Percentiles rank a stretch among this genome's conserved stretches.
These are phyloP conservation scores for Clonostachys rosea DNA, from an alignment of 2,329 filamentous ascomycete genomes.

Conservation along the genomic window DNA sequence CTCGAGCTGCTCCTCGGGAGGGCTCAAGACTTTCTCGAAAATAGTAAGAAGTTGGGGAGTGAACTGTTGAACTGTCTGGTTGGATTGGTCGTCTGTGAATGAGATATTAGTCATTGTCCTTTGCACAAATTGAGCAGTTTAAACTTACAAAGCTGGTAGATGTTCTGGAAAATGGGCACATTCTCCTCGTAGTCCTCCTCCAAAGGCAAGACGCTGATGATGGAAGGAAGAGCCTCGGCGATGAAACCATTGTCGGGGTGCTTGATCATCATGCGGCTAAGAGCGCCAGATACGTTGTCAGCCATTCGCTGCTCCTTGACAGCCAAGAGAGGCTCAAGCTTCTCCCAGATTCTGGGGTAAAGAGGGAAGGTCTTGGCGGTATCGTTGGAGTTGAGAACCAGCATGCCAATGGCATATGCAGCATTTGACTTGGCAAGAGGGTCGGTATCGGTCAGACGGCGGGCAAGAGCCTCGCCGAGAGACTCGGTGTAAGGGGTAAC, in stretches of 20 bases:
- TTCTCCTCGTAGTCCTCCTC: constrained; percentile 97
- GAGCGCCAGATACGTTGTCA: constrained; percentile 89
- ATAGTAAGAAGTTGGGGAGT: constrained; percentile 66
- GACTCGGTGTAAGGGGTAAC: constrained; percentile 76
- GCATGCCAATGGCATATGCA: constrained; percentile 82
- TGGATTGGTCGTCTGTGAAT: constrained; percentile 55
- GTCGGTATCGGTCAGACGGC: constrained; percentile 86
- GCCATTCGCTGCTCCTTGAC: constrained; percentile 75
- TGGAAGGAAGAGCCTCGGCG: constrained; percentile 72
- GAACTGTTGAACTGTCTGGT: constrained; percentile 64
- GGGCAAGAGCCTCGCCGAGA: constrained; percentile 76
- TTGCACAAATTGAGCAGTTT: not conserved
- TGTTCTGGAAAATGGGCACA: constrained; percentile 85
- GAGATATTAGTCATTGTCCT: constrained; percentile 11
- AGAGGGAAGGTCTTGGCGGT: constrained; percentile 65
- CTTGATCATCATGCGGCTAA: constrained; percentile 87
- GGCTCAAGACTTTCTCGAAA: constrained; percentile 67
- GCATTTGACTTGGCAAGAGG: constrained; percentile 92
- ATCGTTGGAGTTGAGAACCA: constrained; percentile 77
- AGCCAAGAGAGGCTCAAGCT: constrained; percentile 80
- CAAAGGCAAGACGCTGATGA: constrained; percentile 77
- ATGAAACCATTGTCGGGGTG: constrained; percentile 81
- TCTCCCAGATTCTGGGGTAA: constrained; percentile 74
- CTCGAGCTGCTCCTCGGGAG: constrained; percentile 72
- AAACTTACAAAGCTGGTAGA: constrained; percentile 76